Evolutionary conservation across 768 basidiomycete genomes (phyloP), one percentile per base, ranked within the genome.

Genomic region (Asterophora parasitica): DNA sequence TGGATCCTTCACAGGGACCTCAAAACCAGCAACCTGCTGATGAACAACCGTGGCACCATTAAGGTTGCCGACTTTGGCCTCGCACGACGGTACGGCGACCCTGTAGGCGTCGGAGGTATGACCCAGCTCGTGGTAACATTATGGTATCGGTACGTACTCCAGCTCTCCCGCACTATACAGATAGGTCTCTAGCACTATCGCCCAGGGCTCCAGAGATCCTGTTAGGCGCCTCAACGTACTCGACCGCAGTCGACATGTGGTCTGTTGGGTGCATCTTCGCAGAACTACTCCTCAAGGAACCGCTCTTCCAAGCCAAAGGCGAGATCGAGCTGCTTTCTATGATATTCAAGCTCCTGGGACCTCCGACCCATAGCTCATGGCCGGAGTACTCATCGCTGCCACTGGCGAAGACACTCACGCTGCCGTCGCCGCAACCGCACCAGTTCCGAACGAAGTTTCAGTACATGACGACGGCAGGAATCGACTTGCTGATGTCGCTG

Each of bases 11-110:
- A 99, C 61, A 84, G 96, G 19, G 96, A 99, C 64, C 66, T 99
- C 51, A 99, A 99, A 66, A 98, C 96, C 15, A 94, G 92, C 59
- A 99, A 99, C 63, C 67, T 99, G 30, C 77, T 99, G 38, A 95
- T 99, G 95, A 99, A 98, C 66, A 99, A 99, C 62, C 84, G 96
- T 7, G 96, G 96, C 1, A 94, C 89, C 31, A 94, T 99, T 69
- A 98, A 98, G 61, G 93, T 99, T 5, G 96, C 96, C 11, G 96
- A 99, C 66, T 99, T 98, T 64, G 96, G 96, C 4, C 80, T 98
- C 23, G 96, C 96, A 12, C 74, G 96, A 58, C 82, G 93, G 44
- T 99, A 92, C 61, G 96, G 96, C 13, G 96, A 98, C 64, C 96
- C 96, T 8, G 79, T 97, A 9, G 94, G 95, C 16, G 84, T 92